Evolutionary conservation across 2,329 filamentous ascomycete species (phyloP), one percentile per base, ranked within the genome.

Genomic region (Geoglossum cookeanum): DNA sequence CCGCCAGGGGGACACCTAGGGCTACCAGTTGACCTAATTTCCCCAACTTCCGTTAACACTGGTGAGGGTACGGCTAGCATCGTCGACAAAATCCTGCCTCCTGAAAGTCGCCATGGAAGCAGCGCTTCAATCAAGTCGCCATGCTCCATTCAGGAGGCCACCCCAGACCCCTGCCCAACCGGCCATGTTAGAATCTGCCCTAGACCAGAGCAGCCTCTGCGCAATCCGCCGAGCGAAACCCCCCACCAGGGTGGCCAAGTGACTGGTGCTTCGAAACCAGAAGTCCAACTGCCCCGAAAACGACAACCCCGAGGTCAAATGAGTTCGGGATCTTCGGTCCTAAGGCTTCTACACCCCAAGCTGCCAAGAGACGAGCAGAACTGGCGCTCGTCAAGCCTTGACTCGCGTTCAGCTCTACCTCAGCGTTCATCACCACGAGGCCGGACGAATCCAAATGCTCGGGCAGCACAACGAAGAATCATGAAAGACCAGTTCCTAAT

Each of bases 401-500:
- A 17, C 6, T 37, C 49, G 49, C 29, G 49, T n/a, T 8, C 49
- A 32, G 29, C 29, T 9, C 29, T 5, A 32, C 35, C 30, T n/a
- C n/a, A 3, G 9, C 30, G 30, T 9, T 35, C 49, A 22, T 37
- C 32, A 17, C 49, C 30, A 7, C 27, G 48, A 32, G 17, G 49
- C 1, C 33, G 30, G 30, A 53, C 37, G 9, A 53, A 53, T 37
- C 30, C 30, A 32, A 17, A 4, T 53, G 22, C 11, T 17, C 49
- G 49, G 49, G 17, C 30, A n/a, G 29, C 49, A 37, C n/a, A 35
- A 13, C 32, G 49, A n/a, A 53, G 15, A 17, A 53, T 9, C 29
- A 22, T 53, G 49, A 68, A 66, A 44, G 71, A 75, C 58, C 64
- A 63, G 3, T 69, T 71, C 53, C 62, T 75, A 3, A 65, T 75